Base-by-base conservation (phyloP, 2,329 filamentous ascomycete genomes). In the Knoxdaviesia proteae region DNA sequence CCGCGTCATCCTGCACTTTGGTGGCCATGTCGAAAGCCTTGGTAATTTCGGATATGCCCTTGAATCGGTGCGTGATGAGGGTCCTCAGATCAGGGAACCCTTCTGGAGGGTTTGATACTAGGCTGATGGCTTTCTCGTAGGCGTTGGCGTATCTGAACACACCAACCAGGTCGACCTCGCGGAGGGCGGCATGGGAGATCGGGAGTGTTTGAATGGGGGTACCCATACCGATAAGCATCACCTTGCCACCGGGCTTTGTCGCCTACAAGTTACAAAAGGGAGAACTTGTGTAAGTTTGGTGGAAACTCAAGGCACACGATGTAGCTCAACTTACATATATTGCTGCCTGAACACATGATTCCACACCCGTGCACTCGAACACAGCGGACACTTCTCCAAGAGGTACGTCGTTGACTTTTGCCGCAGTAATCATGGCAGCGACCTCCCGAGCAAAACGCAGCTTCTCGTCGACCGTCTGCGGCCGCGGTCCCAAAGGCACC, bases 351-450 rank as follows among this genome's bases (percentile, higher is more conserved):
- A 84, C 65, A 51, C 80, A 87, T 0, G 74, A 71, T 53, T 83
- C 80, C 29, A 84, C 80, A 6, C 82, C 82, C 0, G 82, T 87
- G 54, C 80, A 86, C 59, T 87, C 81, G 52, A 80, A 84, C 3
- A 80, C 77, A 1, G 72, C 71, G 41, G 74, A 69, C 0, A 81
- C 69, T 52, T 83, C 75, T 0, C 63, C 72, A 46, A 81, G 65
- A 8, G 68, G 63, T 48, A 61, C 53, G 6, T 61, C 62, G 1
- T 53, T 51, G 2, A 61, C 54, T 34, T 49, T 47, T 0, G 58
- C 56, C 33, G 50, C 50, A 50, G 59, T 61, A 41, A 68, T 57
- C 45, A 58, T 51, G 42, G 56, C 58, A 1, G 73, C 67, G 2
- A 71, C 61, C 35, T 63, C 59, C 47, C 64, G 62, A 6, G 68